Conservation (phyloP, 768 basidiomycete genomes). For the Suillus decipiens region DNA sequence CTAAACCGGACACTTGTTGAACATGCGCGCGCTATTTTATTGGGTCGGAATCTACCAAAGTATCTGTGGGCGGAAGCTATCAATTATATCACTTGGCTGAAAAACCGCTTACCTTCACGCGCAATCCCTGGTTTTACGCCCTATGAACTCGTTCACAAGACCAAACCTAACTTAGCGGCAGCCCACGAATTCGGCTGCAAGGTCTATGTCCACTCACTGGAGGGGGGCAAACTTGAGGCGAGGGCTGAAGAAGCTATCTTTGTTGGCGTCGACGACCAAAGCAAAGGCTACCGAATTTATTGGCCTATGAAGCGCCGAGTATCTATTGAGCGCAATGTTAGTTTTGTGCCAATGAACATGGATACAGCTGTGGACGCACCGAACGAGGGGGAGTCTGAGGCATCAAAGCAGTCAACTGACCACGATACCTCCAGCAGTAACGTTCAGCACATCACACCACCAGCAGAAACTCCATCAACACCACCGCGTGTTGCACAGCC, state of each 20-base stretch:
- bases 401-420: no score
- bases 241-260: slow-evolving; percentile 29
- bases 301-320: slow-evolving; percentile 26
- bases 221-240: slow-evolving; percentile 28
- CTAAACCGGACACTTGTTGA: no score
- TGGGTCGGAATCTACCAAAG: no score
- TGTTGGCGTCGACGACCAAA: slow-evolving; percentile 37
- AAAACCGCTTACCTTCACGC: slow-evolving; percentile 23
- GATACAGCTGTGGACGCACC: background rate
- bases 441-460: no score
- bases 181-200: background rate
- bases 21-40: no score
- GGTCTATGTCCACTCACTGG: slow-evolving; percentile 24
- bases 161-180: background rate
- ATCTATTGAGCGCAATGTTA: slow-evolving; percentile 34
- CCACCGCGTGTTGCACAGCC: no score
- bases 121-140: slow-evolving; percentile 26
- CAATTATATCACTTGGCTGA: no score
- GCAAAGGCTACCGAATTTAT: slow-evolving; percentile 36
- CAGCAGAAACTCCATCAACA: no score
- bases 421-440: no score
- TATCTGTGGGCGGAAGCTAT: no score
- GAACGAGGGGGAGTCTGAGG: slow-evolving; percentile 14
- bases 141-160: slow-evolving; percentile 15
- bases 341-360: slow-evolving; percentile 2